Conservation (phyloP, 805 yeast genomes). For the Wickerhamiella occidentalis region DNA sequence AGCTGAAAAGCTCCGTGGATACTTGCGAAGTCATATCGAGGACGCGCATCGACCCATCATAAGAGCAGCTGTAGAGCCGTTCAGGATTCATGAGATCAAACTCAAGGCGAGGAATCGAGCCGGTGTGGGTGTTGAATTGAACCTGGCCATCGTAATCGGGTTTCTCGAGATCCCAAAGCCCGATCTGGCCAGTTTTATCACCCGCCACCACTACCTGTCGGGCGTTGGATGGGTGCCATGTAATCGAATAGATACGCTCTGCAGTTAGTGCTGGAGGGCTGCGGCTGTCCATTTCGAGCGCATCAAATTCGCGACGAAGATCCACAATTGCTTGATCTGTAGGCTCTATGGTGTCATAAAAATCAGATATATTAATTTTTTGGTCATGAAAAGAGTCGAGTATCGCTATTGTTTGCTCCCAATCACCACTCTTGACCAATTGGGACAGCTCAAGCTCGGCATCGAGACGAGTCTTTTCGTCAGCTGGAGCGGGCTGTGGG, state of each 20-base stretch:
- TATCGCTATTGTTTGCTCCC: conserved; percentile 28
- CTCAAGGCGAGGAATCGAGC: conserved; percentile 52
- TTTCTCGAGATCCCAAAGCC: conserved; percentile 68
- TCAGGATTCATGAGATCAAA: conserved; percentile 40
- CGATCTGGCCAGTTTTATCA: conserved; percentile 76
- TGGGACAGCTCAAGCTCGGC: conserved; percentile 27
- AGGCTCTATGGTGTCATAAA: conserved; percentile 41
- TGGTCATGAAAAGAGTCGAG: conserved; percentile 23
- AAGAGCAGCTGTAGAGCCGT: conserved; percentile 57
- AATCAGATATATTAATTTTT: conserved; percentile 28
- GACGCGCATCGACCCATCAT: conserved; percentile 75
- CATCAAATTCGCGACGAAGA: conserved; percentile 43
- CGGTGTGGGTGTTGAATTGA: conserved; percentile 62
- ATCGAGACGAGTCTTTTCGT: conserved; percentile 41
- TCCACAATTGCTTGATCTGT: conserved; percentile 38
- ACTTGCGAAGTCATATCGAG: conserved; percentile 53
- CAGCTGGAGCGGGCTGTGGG: conserved; percentile 15
- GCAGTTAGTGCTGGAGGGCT: conserved; percentile 47
- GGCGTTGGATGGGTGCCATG: conserved; percentile 60
- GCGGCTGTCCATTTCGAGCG: conserved; percentile 47
- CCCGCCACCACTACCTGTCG: conserved; percentile 68
- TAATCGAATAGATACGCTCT: conserved; percentile 60
- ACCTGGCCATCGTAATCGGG: conserved; percentile 36
- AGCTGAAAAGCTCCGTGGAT: conserved; percentile 48
- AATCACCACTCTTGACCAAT: conserved; percentile 28